A percentile compares a stretch with the other conserved stretches of the same genome.
Evolutionary conservation across 805 yeast genomes (phyloP).

Genomic region (Sugiyamaella floridensis): DNA sequence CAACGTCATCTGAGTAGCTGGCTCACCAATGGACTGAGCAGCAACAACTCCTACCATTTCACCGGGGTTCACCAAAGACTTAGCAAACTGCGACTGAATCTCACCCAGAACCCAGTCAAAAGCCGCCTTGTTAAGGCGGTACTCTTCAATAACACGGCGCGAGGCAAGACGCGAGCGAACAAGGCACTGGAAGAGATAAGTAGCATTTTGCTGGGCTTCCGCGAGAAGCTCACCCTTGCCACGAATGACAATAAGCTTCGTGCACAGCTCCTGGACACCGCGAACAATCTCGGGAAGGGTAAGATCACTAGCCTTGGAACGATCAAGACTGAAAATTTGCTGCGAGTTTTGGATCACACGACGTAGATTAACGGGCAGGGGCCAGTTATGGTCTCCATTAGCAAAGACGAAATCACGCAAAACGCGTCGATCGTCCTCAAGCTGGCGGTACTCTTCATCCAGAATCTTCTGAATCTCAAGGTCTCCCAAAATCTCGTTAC

Average conservation of each 20-base stretch:
- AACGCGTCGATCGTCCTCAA: conserved; percentile 66
- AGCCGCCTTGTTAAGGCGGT: conserved; percentile 71
- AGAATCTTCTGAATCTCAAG: conserved; percentile 69
- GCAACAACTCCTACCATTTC: conserved; percentile 98
- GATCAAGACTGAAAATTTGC: conserved; percentile 91
- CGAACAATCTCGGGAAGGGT: conserved; percentile 72
- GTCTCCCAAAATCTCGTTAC: conserved; percentile 86
- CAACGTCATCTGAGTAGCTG: conserved; percentile 97
- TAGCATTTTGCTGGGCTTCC: conserved; percentile 92
- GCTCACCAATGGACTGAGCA: conserved; percentile 97
- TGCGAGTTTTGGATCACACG: conserved; percentile 96
- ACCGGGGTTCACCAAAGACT: conserved; percentile 90
- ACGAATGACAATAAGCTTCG: conserved; percentile 66
- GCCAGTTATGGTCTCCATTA: conserved; percentile 96
- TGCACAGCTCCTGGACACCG: conserved; percentile 63
- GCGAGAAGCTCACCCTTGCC: conserved; percentile 65
- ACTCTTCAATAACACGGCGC: conserved; percentile 88
- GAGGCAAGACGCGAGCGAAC: conserved; percentile 87
- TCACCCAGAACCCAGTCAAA: conserved; percentile 96
- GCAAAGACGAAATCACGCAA: conserved; percentile 76
- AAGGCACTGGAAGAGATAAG: conserved; percentile 81
- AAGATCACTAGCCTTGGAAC: conserved; percentile 82
- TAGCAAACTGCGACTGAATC: conserved; percentile 86
- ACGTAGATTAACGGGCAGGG: conserved; percentile 92
- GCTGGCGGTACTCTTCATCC: conserved; percentile 79